Percentiles rank a stretch among this genome's conserved stretches.
Conservation (phyloP, 23 red algal species). For the Gracilaria domingensis region DNA sequence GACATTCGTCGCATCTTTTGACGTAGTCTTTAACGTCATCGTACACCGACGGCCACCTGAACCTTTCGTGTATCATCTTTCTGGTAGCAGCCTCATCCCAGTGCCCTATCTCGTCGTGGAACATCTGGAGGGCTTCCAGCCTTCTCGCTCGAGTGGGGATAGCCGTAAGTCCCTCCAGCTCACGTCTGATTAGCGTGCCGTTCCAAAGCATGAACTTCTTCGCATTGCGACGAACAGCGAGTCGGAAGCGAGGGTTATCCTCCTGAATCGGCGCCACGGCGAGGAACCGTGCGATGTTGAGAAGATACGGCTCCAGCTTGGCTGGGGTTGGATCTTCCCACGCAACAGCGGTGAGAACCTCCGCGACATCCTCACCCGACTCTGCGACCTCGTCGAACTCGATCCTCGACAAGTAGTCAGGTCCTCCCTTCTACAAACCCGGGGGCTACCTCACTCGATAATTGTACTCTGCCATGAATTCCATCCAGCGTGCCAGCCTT, state of each 20-base stretch:
- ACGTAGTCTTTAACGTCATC: no score
- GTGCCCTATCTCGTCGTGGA: no score
- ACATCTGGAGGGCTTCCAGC: no score
- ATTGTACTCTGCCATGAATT: slow-evolving; percentile 34
- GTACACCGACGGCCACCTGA: no score
- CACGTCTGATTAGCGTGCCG: not conserved
- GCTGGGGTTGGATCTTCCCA: not conserved
- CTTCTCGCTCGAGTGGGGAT: no score
- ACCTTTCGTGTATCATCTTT: no score
- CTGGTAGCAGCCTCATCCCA: no score
- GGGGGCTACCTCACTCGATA: not conserved
- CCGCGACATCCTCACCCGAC: not conserved
- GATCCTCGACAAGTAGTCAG: slow-evolving; percentile 8
- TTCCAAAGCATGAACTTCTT: slow-evolving; percentile 30
- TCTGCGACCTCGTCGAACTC: not conserved
- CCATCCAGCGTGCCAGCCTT: slow-evolving; percentile 12
- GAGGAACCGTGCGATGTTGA: not conserved
- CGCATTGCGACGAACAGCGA: not conserved
- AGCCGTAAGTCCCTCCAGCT: no score
- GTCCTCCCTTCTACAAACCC: not conserved
- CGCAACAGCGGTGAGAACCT: not conserved
- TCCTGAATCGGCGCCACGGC: not conserved
- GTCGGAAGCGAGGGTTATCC: not conserved
- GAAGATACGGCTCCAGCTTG: not conserved
- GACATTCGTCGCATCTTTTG: no score